Percentiles rank a stretch among this genome's conserved stretches.
These are phyloP conservation scores for Exophiala mesophila DNA, from an alignment of 2,329 filamentous ascomycete genomes.

Conservation along the genomic window DNA sequence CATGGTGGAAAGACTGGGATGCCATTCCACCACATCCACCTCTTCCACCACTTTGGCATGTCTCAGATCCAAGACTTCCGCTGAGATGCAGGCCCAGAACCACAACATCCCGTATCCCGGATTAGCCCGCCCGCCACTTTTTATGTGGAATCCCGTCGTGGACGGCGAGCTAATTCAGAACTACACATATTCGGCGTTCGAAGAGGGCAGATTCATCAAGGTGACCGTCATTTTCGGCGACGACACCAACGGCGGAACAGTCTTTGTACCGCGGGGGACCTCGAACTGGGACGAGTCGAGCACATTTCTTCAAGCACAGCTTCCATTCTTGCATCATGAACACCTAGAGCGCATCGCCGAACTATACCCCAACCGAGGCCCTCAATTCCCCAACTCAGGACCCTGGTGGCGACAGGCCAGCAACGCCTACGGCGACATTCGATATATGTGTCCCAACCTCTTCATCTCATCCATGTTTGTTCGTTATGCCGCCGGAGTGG, in stretches of 20 bases:
- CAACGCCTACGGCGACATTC: conserved; percentile 59
- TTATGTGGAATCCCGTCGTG: conserved; percentile 49
- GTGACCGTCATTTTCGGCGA: conserved; percentile 55
- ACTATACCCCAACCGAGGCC: conserved; percentile 51
- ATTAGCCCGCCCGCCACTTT: conserved; percentile 41
- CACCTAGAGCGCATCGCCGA: conserved; percentile 51
- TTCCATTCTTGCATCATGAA: conserved; percentile 48
- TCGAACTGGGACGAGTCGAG: conserved; percentile 47
- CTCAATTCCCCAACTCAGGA: conserved; percentile 45
- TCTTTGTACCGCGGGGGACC: conserved; percentile 52
- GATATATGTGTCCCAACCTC: conserved; percentile 61
- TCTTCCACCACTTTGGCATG: conserved; percentile 31
- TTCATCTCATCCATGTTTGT: conserved; percentile 47
- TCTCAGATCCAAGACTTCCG: conserved; percentile 43
- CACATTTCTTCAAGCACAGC: conserved; percentile 55
- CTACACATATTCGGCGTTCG: conserved; percentile 47
- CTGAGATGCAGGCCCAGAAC: conserved; percentile 43
- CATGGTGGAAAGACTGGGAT: conserved; percentile 47
- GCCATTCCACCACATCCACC: conserved; percentile 26
- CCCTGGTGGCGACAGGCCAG: conserved; percentile 56
- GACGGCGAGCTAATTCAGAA: conserved; percentile 49
- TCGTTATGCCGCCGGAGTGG: conserved; percentile 13
- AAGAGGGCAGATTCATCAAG: conserved; percentile 45
- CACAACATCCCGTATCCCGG: conserved; percentile 44
- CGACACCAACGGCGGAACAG: conserved; percentile 62